phyloP scores from a whole-genome alignment of 2,329 filamentous ascomycete genomes.

The Aspergillus pseudotamarii region DNA sequence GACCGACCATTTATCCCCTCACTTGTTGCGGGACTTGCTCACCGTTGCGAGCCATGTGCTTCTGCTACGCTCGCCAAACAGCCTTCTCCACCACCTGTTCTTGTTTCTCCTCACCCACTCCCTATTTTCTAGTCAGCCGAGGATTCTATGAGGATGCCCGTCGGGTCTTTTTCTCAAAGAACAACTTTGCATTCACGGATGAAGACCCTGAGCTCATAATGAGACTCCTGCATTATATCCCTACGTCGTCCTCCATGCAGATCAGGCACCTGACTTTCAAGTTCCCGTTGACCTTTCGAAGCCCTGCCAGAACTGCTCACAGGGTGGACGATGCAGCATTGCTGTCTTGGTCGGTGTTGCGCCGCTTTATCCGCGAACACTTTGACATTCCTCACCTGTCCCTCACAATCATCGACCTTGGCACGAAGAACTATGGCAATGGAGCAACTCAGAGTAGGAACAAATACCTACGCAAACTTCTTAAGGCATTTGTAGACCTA shows the following conservation, averaged over 20 bases:
- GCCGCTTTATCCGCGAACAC: constrained; percentile 33
- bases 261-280: constrained; percentile 27
- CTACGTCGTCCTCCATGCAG: constrained; percentile 21
- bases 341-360: constrained; percentile 27
- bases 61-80: constrained; percentile 24
- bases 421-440: constrained; percentile 4
- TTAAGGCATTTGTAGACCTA: constrained; percentile 23
- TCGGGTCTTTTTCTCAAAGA: constrained; percentile 25
- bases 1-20: constrained; percentile 10
- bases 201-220: constrained; percentile 27
- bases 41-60: constrained; percentile 21
- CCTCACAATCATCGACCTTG: constrained; percentile 24
- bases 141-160: constrained; percentile 26
- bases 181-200: constrained; percentile 25
- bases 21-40: constrained; percentile 30
- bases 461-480: constrained; percentile 22
- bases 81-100: constrained; percentile 28
- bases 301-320: constrained; percentile 2
- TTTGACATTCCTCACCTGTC: constrained; percentile 25
- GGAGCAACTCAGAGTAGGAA: constrained; percentile 7
- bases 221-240: constrained; percentile 21
- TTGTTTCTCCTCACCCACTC: constrained; percentile 26
- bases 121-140: constrained; percentile 29
- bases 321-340: constrained; percentile 15
- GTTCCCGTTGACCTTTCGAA: constrained; percentile 20